Base-by-base conservation (phyloP, 2,329 filamentous ascomycete genomes). In the Periconia sp. region DNA sequence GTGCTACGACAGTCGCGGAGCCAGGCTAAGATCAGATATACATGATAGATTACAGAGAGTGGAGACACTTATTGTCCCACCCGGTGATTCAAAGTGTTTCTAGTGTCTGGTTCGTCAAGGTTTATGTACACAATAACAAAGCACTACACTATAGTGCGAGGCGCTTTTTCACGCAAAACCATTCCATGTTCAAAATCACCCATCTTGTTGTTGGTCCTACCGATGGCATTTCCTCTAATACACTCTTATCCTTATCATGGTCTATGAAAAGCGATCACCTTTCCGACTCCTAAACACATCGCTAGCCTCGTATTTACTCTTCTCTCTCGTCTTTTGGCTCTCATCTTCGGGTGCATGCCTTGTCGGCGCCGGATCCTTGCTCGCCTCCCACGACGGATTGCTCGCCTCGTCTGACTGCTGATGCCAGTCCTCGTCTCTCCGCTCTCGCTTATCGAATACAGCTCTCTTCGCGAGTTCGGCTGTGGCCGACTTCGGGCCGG, bases 291-390 rank as follows among this genome's bases (percentile, higher is more conserved):
- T 77, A 71, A 86, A 97, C 41, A 91, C 87, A 56, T 82, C 78
- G 39, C 76, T 78, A 22, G 88, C 86, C 74, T 97, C 92, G 71
- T 95, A 97, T 74, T 95, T 96, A 69, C 89, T 88, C 78, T 90
- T 95, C 70, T 92, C 88, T 24, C 75, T 61, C 18, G 88, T 76
- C 52, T 80, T 77, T 64, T 90, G 79, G 30, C 77, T 73, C 65
- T 88, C 87, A 29, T 82, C 88, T 52, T 85, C 78, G 2, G 89
- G 87, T 47, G 87, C 88, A 72, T 95, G 91, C 54, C 85, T 78
- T 39, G 89, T 95, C 8, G 91, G 87, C 10, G 92, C 91, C n/a
- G 90, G 90, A 72, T 96, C 92, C 51, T 76, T 75, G 61, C 80
- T 83, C 22, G 85, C 83, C 72, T 94, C 88, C 61, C 83, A 79